Evolutionary conservation across 257 asterid genomes (phyloP), one percentile per base, ranked within the genome.

Genomic region (Ehretia macrophylla): DNA sequence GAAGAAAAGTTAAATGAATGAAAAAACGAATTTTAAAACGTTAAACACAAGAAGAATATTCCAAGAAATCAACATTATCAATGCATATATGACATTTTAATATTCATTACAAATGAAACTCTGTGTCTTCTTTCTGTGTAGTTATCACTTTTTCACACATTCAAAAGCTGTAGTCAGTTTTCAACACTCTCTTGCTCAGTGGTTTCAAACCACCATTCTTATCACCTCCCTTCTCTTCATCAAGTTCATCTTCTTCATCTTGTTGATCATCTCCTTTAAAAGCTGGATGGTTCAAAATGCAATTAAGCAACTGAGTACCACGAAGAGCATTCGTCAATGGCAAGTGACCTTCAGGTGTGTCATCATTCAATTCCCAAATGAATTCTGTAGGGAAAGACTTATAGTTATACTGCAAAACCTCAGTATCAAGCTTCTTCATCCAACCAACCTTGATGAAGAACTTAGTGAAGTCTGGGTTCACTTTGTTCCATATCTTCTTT

Each of bases 251-350:
- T 5, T 19, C 55, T 0, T 14, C 77, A 11, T 52, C 71, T 0
- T 52, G 77, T 1, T 56, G 78, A 0, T 58, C 85, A 0, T 68
- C 86, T 0, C 56, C 80, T 8, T 68, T 61, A 14, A 92, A 88
- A 0, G 97, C 97, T 5, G 94, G 93, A 42, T 92, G 97, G 4
- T 1, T 63, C 0, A 92, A 64, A 63, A 92, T 81, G 57, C 79
- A 50, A 8, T 9, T 81, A 4, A 92, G 58, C 67, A 92, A 72
- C 64, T 81, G 99, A 8, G 89, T 84, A 8, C 99, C 99, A 40
- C 97, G 67, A 10, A 92, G 75, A 0, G 99, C 97, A 60, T 92
- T 92, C 3, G 99, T 92, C 65, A 88, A 55, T 21, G 99, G 99
- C 73, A 92, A 70, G 50, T 92, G 99, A 0, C 99, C 99, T 39